These are phyloP conservation scores for Sclerotinia sclerotiorum DNA, from an alignment of 2,329 filamentous ascomycete species.

Conservation along the genomic window DNA sequence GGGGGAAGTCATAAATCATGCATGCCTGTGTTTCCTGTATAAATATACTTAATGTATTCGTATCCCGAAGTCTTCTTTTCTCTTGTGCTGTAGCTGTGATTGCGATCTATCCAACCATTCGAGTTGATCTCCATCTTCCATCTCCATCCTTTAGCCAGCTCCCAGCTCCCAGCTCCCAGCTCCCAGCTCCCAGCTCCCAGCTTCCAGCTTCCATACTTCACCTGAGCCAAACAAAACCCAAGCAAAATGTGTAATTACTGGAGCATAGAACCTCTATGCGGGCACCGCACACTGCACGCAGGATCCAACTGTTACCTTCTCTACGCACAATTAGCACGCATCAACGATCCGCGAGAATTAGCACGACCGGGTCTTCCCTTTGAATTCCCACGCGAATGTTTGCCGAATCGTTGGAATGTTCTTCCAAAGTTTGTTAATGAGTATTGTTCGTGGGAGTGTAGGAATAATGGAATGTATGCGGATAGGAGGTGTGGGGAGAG, in stretches of 20 bases:
- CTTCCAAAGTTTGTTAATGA: constrained; percentile 27
- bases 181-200: neutral
- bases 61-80: constrained; percentile 6
- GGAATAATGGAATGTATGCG: constrained; percentile 34
- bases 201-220: neutral
- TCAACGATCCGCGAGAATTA: constrained; percentile 36
- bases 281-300: constrained; percentile 36
- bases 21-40: constrained; percentile 19
- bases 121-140: constrained; percentile 23
- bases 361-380: constrained; percentile 32
- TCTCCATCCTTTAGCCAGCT: neutral
- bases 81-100: neutral
- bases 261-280: constrained; percentile 35
- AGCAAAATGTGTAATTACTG: constrained; percentile 39
- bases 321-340: constrained; percentile 39
- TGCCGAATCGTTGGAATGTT: constrained; percentile 34
- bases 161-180: neutral
- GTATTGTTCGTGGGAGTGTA: constrained; percentile 38
- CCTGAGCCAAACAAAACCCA: no score
- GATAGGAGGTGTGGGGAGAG: constrained; percentile 34
- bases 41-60: constrained; percentile 2
- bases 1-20: neutral
- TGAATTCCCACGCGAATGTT: constrained; percentile 34
- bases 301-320: constrained; percentile 38
- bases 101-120: neutral